A percentile compares a stretch with the other conserved stretches of the same genome.
Conservation (phyloP, 164 flowering plant species). For the Aristolochia contorta region DNA sequence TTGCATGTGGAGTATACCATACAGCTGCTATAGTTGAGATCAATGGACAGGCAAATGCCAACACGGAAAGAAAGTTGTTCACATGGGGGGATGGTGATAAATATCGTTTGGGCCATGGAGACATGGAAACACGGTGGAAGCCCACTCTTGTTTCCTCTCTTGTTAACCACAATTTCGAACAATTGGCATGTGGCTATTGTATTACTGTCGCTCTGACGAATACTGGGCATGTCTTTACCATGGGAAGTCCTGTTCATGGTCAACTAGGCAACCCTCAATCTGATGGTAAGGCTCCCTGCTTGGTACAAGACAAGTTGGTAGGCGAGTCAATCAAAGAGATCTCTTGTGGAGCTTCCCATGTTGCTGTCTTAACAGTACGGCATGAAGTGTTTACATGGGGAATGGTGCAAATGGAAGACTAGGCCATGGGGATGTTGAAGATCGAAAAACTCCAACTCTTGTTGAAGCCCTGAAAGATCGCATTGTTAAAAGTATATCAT, state of each 20-base stretch:
- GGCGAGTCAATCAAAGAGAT: slow-evolving; percentile 73
- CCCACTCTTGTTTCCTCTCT: slow-evolving; percentile 68
- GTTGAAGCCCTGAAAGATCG: slow-evolving; percentile 45
- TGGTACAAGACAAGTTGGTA: slow-evolving; percentile 62
- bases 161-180: slow-evolving; percentile 56
- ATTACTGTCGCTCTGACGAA: slow-evolving; percentile 66
- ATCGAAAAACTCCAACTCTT: slow-evolving; percentile 38
- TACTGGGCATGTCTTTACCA: slow-evolving; percentile 71
- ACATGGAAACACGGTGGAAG: slow-evolving; percentile 43
- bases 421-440: slow-evolving; percentile 53
- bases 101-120: slow-evolving; percentile 72
- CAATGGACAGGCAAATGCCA: slow-evolving; percentile 27
- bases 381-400: slow-evolving; percentile 73
- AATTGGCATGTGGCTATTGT: slow-evolving; percentile 65
- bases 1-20: slow-evolving; percentile 88
- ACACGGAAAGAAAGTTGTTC: slow-evolving; percentile 48
- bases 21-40: slow-evolving; percentile 83
- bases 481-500: slow-evolving; percentile 39
- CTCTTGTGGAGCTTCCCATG: slow-evolving; percentile 65
- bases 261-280: slow-evolving; percentile 65
- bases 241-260: slow-evolving; percentile 60
- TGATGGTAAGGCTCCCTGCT: slow-evolving; percentile 52
- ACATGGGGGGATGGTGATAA: slow-evolving; percentile 94
- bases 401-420: slow-evolving; percentile 52
- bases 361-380: slow-evolving; percentile 70